These are phyloP conservation scores for Caloboletus firmus DNA, from an alignment of 1,284 basidiomycete genomes.

Conservation along the genomic window DNA sequence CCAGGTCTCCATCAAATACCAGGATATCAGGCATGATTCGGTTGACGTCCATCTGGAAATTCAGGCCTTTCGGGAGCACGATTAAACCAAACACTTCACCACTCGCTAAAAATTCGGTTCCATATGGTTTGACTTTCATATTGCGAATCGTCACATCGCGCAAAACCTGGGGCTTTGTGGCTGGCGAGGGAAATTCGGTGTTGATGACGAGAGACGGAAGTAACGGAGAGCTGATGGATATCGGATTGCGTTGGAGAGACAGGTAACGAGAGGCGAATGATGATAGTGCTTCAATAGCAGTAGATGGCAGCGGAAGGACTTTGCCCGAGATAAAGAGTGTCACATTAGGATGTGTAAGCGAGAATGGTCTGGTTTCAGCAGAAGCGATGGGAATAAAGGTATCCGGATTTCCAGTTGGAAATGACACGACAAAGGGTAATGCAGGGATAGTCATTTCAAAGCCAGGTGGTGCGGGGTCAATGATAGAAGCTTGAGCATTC, in stretches of 20 bases:
- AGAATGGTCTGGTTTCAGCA: conserved; percentile 54
- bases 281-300: conserved; percentile 52
- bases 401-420: conserved; percentile 32
- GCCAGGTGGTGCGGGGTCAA: conserved; percentile 53
- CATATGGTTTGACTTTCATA: conserved; percentile 65
- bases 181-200: conserved; percentile 62
- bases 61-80: conserved; percentile 65
- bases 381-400: conserved; percentile 49
- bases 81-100: conserved; percentile 63
- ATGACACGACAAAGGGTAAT: conserved; percentile 60
- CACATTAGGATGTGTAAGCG: conserved; percentile 65
- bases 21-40: conserved; percentile 71
- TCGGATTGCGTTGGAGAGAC: conserved; percentile 52
- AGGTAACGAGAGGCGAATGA: conserved; percentile 62
- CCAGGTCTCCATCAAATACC: conserved; percentile 69
- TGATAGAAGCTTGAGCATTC: conserved; percentile 54
- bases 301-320: conserved; percentile 54
- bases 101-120: conserved; percentile 56
- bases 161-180: conserved; percentile 60
- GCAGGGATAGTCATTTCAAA: conserved; percentile 52
- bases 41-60: conserved; percentile 58
- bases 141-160: conserved; percentile 68
- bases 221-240: conserved; percentile 56
- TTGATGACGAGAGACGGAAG: conserved; percentile 48
- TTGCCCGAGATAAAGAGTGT: conserved; percentile 55